Conservation (phyloP, 1,284 basidiomycete species). For the Marasmius fiardii region DNA sequence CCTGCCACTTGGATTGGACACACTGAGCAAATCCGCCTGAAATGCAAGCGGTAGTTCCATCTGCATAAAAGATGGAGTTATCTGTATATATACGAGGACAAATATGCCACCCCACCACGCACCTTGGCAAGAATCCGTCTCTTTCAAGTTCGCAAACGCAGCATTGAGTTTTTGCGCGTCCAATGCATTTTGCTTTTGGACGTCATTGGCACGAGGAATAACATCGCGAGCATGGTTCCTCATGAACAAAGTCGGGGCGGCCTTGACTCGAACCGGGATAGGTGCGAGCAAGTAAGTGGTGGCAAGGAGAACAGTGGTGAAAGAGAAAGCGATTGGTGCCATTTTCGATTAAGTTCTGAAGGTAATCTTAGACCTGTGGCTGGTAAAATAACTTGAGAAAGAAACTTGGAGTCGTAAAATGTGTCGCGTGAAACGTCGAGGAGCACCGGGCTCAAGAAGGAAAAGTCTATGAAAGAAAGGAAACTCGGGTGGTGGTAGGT, state of each 20-base stretch:
- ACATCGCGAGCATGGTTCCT: not conserved
- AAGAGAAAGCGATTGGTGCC: slow-evolving; percentile 1
- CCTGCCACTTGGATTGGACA: slow-evolving; percentile 34
- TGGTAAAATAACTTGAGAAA: not conserved
- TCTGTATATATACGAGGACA: slow-evolving; percentile 16
- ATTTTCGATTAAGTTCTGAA: not conserved
- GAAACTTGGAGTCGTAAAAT: not conserved
- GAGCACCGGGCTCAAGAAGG: slow-evolving; percentile 7
- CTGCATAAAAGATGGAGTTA: slow-evolving; percentile 20
- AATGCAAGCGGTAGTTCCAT: slow-evolving; percentile 39
- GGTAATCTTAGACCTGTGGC: too few relatives aligned
- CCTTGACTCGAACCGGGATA: slow-evolving; percentile 7
- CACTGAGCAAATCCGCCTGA: slow-evolving; percentile 32
- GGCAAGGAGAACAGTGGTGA: not conserved
- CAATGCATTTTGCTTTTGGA: slow-evolving; percentile 42
- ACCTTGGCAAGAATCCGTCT: slow-evolving; percentile 35
- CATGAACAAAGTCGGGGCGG: slow-evolving; percentile 9
- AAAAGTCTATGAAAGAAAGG: not conserved
- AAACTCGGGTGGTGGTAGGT: not conserved
- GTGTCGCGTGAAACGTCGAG: not conserved
- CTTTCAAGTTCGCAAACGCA: slow-evolving; percentile 41
- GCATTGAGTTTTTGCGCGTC: slow-evolving; percentile 50
- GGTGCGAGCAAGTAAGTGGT: slow-evolving; percentile 3
- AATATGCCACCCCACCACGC: not conserved
- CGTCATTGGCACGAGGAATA: slow-evolving; percentile 13